phyloP scores from a whole-genome alignment of 1,139 yeast species.

The Blastobotrys proliferans region DNA sequence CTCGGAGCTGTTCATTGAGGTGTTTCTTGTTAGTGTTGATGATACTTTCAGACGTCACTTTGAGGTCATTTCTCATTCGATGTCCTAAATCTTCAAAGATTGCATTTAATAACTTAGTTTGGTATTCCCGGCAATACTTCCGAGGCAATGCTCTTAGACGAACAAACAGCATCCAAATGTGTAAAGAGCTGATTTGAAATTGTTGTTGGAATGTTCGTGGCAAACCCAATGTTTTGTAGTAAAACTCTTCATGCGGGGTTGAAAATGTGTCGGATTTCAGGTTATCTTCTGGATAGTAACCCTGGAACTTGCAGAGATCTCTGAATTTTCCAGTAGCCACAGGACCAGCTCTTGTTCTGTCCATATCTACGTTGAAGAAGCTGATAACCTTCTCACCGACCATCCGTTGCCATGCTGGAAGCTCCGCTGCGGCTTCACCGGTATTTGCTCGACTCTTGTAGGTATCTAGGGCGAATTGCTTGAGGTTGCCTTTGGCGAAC shows the following conservation, averaged over 20 bases:
- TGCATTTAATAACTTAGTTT: slow-evolving; percentile 86
- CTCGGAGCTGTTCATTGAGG: slow-evolving; percentile 84
- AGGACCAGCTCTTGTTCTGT: slow-evolving; percentile 85
- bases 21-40: slow-evolving; percentile 86
- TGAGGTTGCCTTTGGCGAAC: slow-evolving; percentile 12
- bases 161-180: slow-evolving; percentile 88
- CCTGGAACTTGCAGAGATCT: slow-evolving; percentile 83
- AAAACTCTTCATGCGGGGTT: slow-evolving; percentile 33
- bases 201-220: slow-evolving; percentile 90
- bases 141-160: slow-evolving; percentile 96
- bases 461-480: slow-evolving; percentile 5
- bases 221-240: slow-evolving; percentile 70
- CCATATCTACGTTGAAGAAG: slow-evolving; percentile 79
- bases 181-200: slow-evolving; percentile 88
- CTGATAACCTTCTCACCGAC: slow-evolving; percentile 71
- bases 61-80: slow-evolving; percentile 79
- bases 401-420: slow-evolving; percentile 66
- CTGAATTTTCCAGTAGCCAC: slow-evolving; percentile 87
- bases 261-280: not conserved
- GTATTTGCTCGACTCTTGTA: not conserved
- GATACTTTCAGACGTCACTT: slow-evolving; percentile 75
- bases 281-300: slow-evolving; percentile 46
- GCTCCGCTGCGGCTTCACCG: slow-evolving; percentile 23
- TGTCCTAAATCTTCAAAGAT: slow-evolving; percentile 86
- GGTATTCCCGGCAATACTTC: slow-evolving; percentile 82